These are phyloP conservation scores for Selaginella moellendorffii DNA, from an alignment of 75 land plant genomes.

Conservation along the genomic window DNA sequence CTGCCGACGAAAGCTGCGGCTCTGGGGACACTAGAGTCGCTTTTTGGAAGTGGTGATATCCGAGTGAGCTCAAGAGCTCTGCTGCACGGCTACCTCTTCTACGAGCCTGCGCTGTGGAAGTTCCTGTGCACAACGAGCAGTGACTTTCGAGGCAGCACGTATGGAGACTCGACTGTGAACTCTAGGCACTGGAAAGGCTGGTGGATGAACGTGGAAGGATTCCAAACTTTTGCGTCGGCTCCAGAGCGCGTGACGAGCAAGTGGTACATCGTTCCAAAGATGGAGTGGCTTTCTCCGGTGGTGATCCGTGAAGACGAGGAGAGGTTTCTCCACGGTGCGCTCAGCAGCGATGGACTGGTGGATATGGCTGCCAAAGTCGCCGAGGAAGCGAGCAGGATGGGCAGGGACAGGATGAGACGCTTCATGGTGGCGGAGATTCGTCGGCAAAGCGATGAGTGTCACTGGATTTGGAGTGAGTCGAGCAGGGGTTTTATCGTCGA, in stretches of 20 bases:
- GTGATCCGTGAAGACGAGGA: constrained; percentile 15
- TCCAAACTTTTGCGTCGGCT: constrained; percentile 14
- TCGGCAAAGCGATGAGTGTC: constrained; percentile 4
- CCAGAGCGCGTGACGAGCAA: constrained; percentile 19
- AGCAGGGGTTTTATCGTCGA: constrained; percentile 35
- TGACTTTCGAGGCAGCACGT: too few species aligned
- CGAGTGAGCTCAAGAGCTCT: constrained; percentile 21
- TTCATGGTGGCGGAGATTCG: constrained; percentile 24
- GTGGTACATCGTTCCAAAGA: constrained; percentile 36
- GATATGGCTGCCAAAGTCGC: constrained; percentile 20
- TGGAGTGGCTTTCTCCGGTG: constrained; percentile 33
- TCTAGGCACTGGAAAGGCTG: constrained; percentile 25
- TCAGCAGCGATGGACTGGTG: constrained; percentile 15
- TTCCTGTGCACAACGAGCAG: background rate
- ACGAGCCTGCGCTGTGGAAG: constrained; percentile 25
- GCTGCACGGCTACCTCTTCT: constrained; percentile 31
- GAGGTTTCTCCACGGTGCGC: constrained; percentile 1
- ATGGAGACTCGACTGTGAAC: constrained; percentile 11
- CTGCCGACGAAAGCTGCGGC: constrained; percentile 23
- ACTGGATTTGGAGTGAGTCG: constrained; percentile 21
- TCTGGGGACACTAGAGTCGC: constrained; percentile 8
- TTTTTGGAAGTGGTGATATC: background rate
- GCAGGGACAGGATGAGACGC: constrained; percentile 17
- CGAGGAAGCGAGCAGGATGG: constrained; percentile 18
- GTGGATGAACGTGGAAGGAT: constrained; percentile 19